A percentile compares a stretch with the other conserved stretches of the same genome.
Conservation (phyloP, 2,329 filamentous ascomycete genomes). For the Hawksworthiomyces lignivorus region DNA sequence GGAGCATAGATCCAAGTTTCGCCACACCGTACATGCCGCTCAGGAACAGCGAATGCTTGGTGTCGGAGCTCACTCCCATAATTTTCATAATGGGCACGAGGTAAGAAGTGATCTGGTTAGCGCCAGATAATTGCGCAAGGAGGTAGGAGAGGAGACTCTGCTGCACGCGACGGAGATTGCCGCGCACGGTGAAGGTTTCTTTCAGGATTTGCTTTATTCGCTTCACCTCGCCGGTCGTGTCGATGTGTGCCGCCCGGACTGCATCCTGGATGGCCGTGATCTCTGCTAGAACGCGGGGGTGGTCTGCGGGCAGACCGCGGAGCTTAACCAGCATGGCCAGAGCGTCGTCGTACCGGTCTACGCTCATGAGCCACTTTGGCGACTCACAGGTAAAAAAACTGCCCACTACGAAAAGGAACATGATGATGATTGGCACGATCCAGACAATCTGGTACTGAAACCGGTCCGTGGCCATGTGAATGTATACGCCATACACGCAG, state of each 20-base stretch:
- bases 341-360: slow-evolving; percentile 21
- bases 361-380: slow-evolving; percentile 27
- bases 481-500: slow-evolving; percentile 26
- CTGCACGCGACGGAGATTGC: slow-evolving; percentile 34
- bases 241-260: not conserved
- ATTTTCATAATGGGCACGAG: slow-evolving; percentile 33
- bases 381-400: slow-evolving; percentile 26
- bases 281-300: slow-evolving; percentile 21
- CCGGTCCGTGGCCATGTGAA: slow-evolving; percentile 20
- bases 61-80: slow-evolving; percentile 24
- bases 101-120: slow-evolving; percentile 36
- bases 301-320: slow-evolving; percentile 23
- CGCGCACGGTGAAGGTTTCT: slow-evolving; percentile 28
- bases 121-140: slow-evolving; percentile 35
- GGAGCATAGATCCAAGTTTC: slow-evolving; percentile 34
- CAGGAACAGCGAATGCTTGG: slow-evolving; percentile 28
- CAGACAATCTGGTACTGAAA: slow-evolving; percentile 24
- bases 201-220: slow-evolving; percentile 16
- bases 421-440: slow-evolving; percentile 24
- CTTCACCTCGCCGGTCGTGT: not conserved
- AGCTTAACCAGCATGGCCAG: slow-evolving; percentile 20
- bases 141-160: slow-evolving; percentile 30
- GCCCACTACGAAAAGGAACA: slow-evolving; percentile 18
- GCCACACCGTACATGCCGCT: slow-evolving; percentile 34
- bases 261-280: slow-evolving; percentile 11